phyloP scores from a whole-genome alignment of 352 stramenopile species.

The Globisporangium splendens region DNA sequence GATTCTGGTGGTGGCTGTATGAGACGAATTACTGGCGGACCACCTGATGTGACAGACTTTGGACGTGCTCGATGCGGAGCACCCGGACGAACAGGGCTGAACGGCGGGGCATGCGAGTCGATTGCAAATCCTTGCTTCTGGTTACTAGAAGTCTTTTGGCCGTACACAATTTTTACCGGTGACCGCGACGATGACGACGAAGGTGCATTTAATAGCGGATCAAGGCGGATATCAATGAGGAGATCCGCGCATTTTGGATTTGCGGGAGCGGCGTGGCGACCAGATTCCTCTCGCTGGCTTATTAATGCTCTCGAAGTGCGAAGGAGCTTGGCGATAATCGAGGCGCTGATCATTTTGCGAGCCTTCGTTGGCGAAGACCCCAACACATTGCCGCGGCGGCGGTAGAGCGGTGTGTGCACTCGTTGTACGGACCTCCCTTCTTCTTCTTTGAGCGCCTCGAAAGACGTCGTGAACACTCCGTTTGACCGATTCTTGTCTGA shows the following conservation, averaged over 20 bases:
- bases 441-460: slow-evolving; percentile 55
- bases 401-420: slow-evolving; percentile 34
- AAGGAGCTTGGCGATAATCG: slow-evolving; percentile 56
- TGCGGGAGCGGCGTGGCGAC: background rate
- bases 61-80: slow-evolving; percentile 10
- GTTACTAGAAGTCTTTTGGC: slow-evolving; percentile 5
- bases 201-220: background rate
- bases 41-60: slow-evolving; percentile 40
- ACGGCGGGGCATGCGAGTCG: background rate
- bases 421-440: slow-evolving; percentile 20
- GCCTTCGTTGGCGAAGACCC: slow-evolving; percentile 38
- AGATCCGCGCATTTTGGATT: background rate
- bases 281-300: slow-evolving; percentile 15
- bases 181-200: slow-evolving; percentile 1
- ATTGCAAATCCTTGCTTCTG: background rate
- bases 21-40: slow-evolving; percentile 35
- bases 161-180: slow-evolving; percentile 16
- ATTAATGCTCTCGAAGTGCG: slow-evolving; percentile 40
- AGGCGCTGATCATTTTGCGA: slow-evolving; percentile 63
- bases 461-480: slow-evolving; percentile 40
- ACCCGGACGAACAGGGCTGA: slow-evolving; percentile 6
- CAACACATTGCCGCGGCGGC: slow-evolving; percentile 53
- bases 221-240: background rate
- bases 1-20: slow-evolving; percentile 27
- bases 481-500: slow-evolving; percentile 16